Evolutionary conservation across 2,329 filamentous ascomycete genomes (phyloP), one percentile per base, ranked within the genome.

Genomic region (Thielaviopsis euricoi): DNA sequence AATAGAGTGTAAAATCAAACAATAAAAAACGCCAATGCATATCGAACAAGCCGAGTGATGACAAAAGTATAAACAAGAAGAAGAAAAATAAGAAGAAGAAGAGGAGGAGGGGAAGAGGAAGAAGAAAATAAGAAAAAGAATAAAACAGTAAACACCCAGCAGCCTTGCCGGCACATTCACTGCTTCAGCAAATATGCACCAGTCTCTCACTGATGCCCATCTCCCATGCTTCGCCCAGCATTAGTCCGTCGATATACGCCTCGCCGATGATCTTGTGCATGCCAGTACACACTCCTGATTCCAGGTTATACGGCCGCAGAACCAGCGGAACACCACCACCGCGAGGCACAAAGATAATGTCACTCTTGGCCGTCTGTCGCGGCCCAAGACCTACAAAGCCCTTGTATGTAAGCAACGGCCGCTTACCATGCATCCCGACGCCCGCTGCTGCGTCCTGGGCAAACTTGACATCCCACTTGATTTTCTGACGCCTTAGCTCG

Each of bases 291-390:
- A 43, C 19, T 25, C 40, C 57, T 15, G 17, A 52, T n/a, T 37
- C 52, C 21, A 54, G 22, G 12, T n/a, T 23, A 15, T 54, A 43
- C 43, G 57, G 57, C 19, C 57, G 22, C 7, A 58, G n/a, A 22
- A 58, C 37, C n/a, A 58, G 37, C 3, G 57, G 57, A 3, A 58
- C 57, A 23, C 49, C 48, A n/a, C 52, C 57, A 5, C 57, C 57
- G n/a, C 52, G 43, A 26, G 57, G 57, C 12, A 58, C 57, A 58
- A 58, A 58, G 1, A 58, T 29, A 25, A 58, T 25, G 33, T 58
- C 57, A 5, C 21, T 37, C 26, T 58, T 58, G 3, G 37, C 19
- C n/a, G 52, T 54, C 52, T 54, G 26, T 3, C 43, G 49, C 12
- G 57, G 57, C 12, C 37, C 57, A 23, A 55, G 22, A 1, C 57